Evolutionary conservation across 2,329 filamentous ascomycete species (phyloP).

Genomic region (Talaromyces albobiverticillius): DNA sequence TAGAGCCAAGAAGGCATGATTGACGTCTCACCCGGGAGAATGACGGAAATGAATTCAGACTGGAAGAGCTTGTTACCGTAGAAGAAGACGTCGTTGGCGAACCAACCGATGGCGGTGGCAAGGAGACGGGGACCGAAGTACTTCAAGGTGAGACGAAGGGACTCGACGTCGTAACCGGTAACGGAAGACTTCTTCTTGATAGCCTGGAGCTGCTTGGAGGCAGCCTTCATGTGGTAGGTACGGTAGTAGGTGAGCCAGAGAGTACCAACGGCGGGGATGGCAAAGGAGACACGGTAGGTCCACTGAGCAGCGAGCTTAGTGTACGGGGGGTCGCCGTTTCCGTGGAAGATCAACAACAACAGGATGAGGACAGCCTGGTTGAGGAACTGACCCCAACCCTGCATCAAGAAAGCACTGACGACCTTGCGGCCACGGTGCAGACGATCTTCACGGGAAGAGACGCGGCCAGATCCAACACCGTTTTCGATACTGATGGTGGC

Average conservation of each 20-base stretch:
- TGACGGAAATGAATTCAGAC: constrained; percentile 79
- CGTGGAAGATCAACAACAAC: constrained; percentile 81
- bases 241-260: constrained; percentile 96
- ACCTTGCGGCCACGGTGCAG: constrained; percentile 95
- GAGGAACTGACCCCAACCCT: constrained; percentile 94
- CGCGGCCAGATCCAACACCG: constrained; percentile 75
- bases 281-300: constrained; percentile 90
- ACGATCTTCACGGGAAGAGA: constrained; percentile 89
- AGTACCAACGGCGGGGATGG: constrained; percentile 83
- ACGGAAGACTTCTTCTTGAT: constrained; percentile 85
- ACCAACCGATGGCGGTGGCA: constrained; percentile 87
- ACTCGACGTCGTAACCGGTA: constrained; percentile 88
- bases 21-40: constrained; percentile 65
- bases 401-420: constrained; percentile 95
- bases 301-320: constrained; percentile 74
- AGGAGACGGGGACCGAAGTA: constrained; percentile 85
- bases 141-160: constrained; percentile 71
- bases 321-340: constrained; percentile 73
- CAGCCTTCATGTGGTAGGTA: constrained; percentile 88
- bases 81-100: constrained; percentile 97
- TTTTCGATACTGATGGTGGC: constrained; percentile 94
- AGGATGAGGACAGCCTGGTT: constrained; percentile 91
- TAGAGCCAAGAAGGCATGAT: constrained; percentile 88
- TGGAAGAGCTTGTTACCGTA: constrained; percentile 99
- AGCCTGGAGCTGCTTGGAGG: constrained; percentile 74